These are phyloP conservation scores for Hirschioporus abietinus DNA, from an alignment of 768 basidiomycete species.

Conservation along the genomic window DNA sequence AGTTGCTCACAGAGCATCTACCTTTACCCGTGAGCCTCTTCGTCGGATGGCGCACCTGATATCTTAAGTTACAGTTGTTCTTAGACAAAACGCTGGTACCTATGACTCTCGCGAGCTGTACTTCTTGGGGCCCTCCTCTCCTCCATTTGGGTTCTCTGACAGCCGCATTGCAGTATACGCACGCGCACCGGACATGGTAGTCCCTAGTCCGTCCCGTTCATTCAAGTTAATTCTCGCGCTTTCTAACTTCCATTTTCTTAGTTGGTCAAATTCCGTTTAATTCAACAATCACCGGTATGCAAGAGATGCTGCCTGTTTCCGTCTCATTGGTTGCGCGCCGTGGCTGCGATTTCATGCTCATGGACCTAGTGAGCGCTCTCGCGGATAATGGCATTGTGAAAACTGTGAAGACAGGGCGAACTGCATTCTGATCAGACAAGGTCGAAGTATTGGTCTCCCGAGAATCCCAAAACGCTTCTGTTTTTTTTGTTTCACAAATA, in stretches of 20 bases:
- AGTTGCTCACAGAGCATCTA: conserved; percentile 24
- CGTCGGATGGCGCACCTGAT: neutral
- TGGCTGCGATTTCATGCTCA: conserved; percentile 14
- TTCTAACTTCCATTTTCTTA: neutral
- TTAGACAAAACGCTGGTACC: neutral
- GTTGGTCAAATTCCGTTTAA: conserved; percentile 25
- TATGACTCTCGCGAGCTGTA: neutral
- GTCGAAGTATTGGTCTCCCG: too few relatives aligned
- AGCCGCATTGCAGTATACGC: conserved; percentile 20
- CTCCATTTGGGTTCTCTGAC: conserved; percentile 21
- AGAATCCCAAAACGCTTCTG: neutral
- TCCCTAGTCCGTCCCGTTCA: conserved; percentile 13
- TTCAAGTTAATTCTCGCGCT: too few relatives aligned
- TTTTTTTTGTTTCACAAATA: neutral
- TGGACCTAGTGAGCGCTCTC: neutral
- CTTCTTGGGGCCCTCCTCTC: conserved; percentile 16
- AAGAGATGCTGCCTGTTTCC: conserved; percentile 25
- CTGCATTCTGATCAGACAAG: neutral
- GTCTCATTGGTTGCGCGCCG: conserved; percentile 25
- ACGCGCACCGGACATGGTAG: conserved; percentile 26
- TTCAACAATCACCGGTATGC: conserved; percentile 22
- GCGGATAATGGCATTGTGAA: neutral
- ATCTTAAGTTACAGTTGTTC: neutral
- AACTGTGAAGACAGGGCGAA: neutral
- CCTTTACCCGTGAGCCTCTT: conserved; percentile 25